These are phyloP conservation scores for Brassica napus DNA, from an alignment of 345 rosid genomes.

Conservation along the genomic window Da-Ae NC_063443.1:8524001-8524500, in stretches of 20 bases:
- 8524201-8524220: constrained; percentile 97
- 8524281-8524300: constrained; percentile 5
- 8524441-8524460: constrained; percentile 98
- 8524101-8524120: background rate
- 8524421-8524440: constrained; percentile 93
- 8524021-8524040: constrained; percentile 99
- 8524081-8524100: constrained; percentile 27
- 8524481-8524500: constrained; percentile 98
- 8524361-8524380: constrained; percentile 9
- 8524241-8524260: constrained; percentile 87
- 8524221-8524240: constrained; percentile 99
- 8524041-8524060: constrained; percentile 99
- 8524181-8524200: constrained; percentile 31
- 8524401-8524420: constrained; percentile 96
- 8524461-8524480: constrained; percentile 99
- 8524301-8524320: background rate
- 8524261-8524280: constrained; percentile 20
- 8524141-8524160: constrained; percentile 3
- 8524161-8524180: background rate
- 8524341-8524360: background rate
- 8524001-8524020: constrained; percentile 81
- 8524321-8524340: constrained; percentile 11
- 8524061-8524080: constrained; percentile 99
- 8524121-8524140: constrained; percentile 1
- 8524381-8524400: constrained; percentile 98